Conservation (phyloP, 306 rosid species). For the Castanea crenata region DNA sequence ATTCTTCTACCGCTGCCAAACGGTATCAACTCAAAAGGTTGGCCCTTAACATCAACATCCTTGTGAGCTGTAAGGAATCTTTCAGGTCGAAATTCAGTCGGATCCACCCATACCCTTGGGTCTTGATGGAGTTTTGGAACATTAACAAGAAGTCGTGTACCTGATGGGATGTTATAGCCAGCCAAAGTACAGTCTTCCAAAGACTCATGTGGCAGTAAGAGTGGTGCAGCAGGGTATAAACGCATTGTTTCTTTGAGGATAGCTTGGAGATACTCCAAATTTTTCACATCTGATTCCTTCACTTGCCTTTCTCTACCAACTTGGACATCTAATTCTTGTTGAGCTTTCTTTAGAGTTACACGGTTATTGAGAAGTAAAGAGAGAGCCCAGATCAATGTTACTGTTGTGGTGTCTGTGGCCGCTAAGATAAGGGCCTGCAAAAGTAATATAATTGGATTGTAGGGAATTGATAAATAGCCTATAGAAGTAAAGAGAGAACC, state of each 20-base stretch:
- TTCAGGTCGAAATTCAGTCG: slow-evolving; percentile 31
- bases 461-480: too few species aligned
- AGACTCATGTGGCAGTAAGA: slow-evolving; percentile 30
- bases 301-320: slow-evolving; percentile 15
- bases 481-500: too few species aligned
- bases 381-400: slow-evolving; percentile 34
- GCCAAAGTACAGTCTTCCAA: slow-evolving; percentile 43
- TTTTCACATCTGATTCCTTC: slow-evolving; percentile 31
- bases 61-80: slow-evolving; percentile 35
- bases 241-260: slow-evolving; percentile 52
- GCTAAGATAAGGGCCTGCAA: slow-evolving; percentile 12
- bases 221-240: slow-evolving; percentile 45
- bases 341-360: slow-evolving; percentile 18
- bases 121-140: slow-evolving; percentile 43
- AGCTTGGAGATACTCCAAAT: slow-evolving; percentile 43
- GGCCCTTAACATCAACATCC: slow-evolving; percentile 21
- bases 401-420: slow-evolving; percentile 28
- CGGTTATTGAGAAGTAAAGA: slow-evolving; percentile 30
- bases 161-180: slow-evolving; percentile 34
- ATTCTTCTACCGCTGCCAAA: slow-evolving; percentile 46
- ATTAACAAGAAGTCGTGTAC: slow-evolving; percentile 47
- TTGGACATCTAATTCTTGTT: slow-evolving; percentile 25
- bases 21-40: slow-evolving; percentile 30
- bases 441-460: not conserved
- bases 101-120: slow-evolving; percentile 19